Conservation (phyloP, 208 protist species). For the Ichthyophonus hoferi region DNA sequence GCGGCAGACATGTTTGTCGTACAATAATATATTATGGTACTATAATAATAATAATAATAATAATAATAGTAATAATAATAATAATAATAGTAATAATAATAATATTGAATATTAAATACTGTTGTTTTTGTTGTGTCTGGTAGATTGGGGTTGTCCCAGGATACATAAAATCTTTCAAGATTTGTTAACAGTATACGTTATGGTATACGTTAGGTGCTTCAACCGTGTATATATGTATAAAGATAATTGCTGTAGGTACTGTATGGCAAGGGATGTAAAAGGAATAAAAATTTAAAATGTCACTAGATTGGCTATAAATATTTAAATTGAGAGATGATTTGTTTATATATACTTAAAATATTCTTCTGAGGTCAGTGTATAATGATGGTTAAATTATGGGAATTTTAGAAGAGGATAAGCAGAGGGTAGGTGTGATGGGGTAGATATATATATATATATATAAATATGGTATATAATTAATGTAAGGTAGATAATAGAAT, state of each 20-base stretch:
- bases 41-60: neutral
- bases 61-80: neutral
- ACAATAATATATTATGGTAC: neutral
- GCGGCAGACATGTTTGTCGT: neutral
- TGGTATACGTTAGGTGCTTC: too few species aligned
- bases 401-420: neutral
- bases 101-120: neutral
- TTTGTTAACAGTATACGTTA: too few species aligned
- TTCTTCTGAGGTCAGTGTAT: neutral
- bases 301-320: neutral
- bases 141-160: neutral
- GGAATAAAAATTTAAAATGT: neutral
- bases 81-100: neutral
- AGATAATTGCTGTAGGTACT: too few species aligned
- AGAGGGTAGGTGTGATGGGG: neutral
- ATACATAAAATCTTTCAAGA: neutral
- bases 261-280: neutral
- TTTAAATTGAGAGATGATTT: neutral
- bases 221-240: too few species aligned
- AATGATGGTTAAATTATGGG: neutral
- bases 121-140: neutral
- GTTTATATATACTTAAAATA: neutral
- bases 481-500: too few species aligned
- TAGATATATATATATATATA: constrained; percentile 1
- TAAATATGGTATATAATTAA: too few species aligned